Percentiles rank a stretch among this genome's conserved stretches.
Evolutionary conservation across 2,329 filamentous ascomycete genomes (phyloP).

Genomic region (Pseudonectria foliicola): DNA sequence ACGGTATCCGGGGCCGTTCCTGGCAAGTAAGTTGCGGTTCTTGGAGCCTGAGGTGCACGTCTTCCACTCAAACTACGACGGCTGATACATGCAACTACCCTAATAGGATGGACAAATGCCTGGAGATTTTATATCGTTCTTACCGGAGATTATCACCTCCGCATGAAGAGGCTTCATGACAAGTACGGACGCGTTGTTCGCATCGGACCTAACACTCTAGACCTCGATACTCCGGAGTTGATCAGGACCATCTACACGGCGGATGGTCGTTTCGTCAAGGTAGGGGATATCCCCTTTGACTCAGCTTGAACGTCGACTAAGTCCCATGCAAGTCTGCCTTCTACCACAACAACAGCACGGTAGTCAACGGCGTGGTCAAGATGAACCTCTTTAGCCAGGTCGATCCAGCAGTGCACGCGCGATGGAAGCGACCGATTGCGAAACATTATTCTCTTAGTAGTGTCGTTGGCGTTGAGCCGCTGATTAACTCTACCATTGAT

Average conservation of each 20-base stretch:
- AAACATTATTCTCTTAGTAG: slow-evolving; percentile 27
- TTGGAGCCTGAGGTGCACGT: too few species aligned
- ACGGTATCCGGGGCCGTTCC: too few species aligned
- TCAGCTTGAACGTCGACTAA: too few species aligned
- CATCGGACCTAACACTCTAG: slow-evolving; percentile 22
- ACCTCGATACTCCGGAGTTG: slow-evolving; percentile 21
- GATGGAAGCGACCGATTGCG: slow-evolving; percentile 30
- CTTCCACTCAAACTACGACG: too few species aligned
- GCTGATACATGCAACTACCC: too few species aligned
- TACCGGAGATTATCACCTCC: too few species aligned
- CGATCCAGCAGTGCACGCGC: slow-evolving; percentile 25
- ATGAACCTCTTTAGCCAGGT: slow-evolving; percentile 32
- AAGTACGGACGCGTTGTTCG: slow-evolving; percentile 25
- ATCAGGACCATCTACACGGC: slow-evolving; percentile 23
- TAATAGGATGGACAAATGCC: too few species aligned
- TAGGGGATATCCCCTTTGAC: too few species aligned
- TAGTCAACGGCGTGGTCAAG: slow-evolving; percentile 28
- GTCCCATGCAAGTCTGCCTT: slow-evolving; percentile 26
- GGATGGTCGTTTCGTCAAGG: slow-evolving; percentile 17
- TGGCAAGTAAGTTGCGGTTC: too few species aligned
- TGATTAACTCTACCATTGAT: slow-evolving; percentile 23
- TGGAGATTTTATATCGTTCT: too few species aligned
- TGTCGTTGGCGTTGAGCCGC: slow-evolving; percentile 23
- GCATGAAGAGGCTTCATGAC: slow-evolving; percentile 22
- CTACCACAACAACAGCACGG: slow-evolving; percentile 28